Conservation (phyloP, 352 stramenopile species). For the Poterioochromonas sp. region DNA sequence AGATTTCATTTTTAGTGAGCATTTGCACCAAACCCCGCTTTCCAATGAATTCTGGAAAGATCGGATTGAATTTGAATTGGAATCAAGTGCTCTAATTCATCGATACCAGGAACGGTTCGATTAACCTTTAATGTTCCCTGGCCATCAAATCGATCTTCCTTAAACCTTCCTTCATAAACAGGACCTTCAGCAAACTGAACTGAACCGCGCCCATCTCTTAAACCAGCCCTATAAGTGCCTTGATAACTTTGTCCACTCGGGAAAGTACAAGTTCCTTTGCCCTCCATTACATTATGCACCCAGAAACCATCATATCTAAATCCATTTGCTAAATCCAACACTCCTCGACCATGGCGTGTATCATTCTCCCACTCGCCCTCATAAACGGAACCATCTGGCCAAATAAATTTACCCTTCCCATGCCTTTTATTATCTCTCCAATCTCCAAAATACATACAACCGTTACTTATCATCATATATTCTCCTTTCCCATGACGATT, state of each 20-base stretch:
- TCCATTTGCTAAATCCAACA: neutral
- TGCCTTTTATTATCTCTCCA: conserved; percentile 26
- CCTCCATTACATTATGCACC: conserved; percentile 9
- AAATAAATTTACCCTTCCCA: conserved; percentile 16
- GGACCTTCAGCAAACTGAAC: conserved; percentile 13
- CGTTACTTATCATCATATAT: neutral
- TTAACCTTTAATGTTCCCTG: conserved; percentile 28
- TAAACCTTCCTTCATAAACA: conserved; percentile 31
- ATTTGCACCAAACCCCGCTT: conserved; percentile 2
- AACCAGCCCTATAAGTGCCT: neutral
- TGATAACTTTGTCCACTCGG: conserved; percentile 23
- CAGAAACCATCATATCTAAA: conserved; percentile 24
- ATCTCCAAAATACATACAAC: neutral
- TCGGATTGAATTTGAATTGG: conserved; percentile 22
- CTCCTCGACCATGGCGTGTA: neutral
- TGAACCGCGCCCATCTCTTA: conserved; percentile 7
- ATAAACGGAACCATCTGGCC: conserved; percentile 15
- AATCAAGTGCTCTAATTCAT: neutral
- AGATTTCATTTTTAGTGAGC: conserved; percentile 19
- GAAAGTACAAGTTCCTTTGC: neutral
- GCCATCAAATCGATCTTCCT: conserved; percentile 28
- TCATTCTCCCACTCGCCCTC: conserved; percentile 24
- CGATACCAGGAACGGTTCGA: neutral
- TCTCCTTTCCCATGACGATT: conserved; percentile 19
- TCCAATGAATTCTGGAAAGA: conserved; percentile 7